phyloP scores from a whole-genome alignment of 2,329 filamentous ascomycete species.

The Penicillium sp. region DNA sequence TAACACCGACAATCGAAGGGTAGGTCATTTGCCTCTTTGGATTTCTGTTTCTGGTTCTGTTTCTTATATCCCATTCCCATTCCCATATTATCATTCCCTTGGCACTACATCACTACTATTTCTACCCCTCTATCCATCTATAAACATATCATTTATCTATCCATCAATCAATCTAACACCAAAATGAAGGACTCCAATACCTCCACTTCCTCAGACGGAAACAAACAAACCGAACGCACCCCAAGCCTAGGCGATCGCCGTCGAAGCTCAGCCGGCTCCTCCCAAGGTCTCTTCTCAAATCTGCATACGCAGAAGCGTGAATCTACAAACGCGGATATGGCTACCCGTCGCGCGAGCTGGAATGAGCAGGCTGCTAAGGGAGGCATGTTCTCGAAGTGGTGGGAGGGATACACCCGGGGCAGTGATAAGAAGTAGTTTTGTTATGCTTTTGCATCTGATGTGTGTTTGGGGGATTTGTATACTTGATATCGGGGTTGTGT shows the following conservation, averaged over 20 bases:
- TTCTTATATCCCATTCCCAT: not conserved
- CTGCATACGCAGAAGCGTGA: slow-evolving; percentile 48
- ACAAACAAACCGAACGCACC: slow-evolving; percentile 12
- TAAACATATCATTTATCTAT: no score
- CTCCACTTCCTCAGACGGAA: slow-evolving; percentile 29
- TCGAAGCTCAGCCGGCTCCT: slow-evolving; percentile 27
- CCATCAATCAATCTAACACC: not conserved
- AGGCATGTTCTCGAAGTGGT: slow-evolving; percentile 41
- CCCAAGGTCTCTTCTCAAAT: slow-evolving; percentile 27
- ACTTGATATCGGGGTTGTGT: not conserved
- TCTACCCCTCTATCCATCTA: not conserved
- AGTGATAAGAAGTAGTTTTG: slow-evolving; percentile 2
- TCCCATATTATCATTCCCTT: not conserved
- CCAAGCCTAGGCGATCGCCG: slow-evolving; percentile 26
- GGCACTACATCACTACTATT: not conserved
- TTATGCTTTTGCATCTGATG: not conserved
- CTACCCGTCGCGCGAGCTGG: slow-evolving; percentile 43
- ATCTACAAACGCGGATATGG: slow-evolving; percentile 34
- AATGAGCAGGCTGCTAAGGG: slow-evolving; percentile 43
- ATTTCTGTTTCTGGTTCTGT: not conserved
- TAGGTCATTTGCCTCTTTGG: slow-evolving; percentile 19
- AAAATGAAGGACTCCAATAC: slow-evolving; percentile 26
- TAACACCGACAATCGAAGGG: slow-evolving; percentile 25
- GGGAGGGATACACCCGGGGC: slow-evolving; percentile 42
- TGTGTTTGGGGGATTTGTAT: not conserved